A percentile compares a stretch with the other conserved stretches of the same genome.
These are phyloP conservation scores for Blastocystis sp. DNA, from an alignment of 352 stramenopile species.

Conservation along the genomic window DNA sequence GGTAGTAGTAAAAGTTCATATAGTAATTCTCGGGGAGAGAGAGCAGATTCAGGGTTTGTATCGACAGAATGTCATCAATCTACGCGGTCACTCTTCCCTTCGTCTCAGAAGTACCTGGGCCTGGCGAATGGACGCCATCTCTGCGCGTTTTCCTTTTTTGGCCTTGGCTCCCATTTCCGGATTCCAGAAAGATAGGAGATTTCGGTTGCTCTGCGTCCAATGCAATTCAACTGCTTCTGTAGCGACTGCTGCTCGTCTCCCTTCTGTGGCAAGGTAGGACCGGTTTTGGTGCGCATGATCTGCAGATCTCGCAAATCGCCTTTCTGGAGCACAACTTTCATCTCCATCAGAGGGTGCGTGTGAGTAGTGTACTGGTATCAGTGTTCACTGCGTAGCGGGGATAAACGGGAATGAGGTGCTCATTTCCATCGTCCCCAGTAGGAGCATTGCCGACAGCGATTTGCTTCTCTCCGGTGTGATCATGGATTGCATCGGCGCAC, in stretches of 20 bases:
- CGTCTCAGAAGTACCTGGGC: not conserved
- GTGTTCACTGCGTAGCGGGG: not conserved
- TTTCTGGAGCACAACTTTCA: constrained; percentile 6
- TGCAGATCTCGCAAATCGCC: not conserved
- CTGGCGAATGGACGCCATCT: constrained; percentile 55
- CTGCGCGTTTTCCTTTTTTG: not conserved
- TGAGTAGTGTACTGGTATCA: not conserved
- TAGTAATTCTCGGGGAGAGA: constrained; percentile 99
- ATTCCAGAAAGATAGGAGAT: not conserved
- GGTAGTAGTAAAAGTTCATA: constrained; percentile 99
- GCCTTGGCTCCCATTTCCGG: not conserved
- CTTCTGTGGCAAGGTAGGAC: not conserved
- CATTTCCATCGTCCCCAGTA: not conserved
- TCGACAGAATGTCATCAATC: constrained; percentile 90
- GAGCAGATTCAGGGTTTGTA: constrained; percentile 98
- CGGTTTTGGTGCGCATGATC: not conserved
- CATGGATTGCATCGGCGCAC: not conserved
- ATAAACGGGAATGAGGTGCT: not conserved
- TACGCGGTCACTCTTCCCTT: constrained; percentile 69
- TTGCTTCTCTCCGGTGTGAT: not conserved
- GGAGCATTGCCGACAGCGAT: not conserved
- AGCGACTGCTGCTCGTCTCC: not conserved
- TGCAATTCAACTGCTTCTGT: constrained; percentile 47
- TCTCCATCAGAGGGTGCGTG: not conserved
- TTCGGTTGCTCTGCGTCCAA: not conserved